Conservation (phyloP, 2,329 filamentous ascomycete genomes). For the Aspergillus oerlinghausenensis region DNA sequence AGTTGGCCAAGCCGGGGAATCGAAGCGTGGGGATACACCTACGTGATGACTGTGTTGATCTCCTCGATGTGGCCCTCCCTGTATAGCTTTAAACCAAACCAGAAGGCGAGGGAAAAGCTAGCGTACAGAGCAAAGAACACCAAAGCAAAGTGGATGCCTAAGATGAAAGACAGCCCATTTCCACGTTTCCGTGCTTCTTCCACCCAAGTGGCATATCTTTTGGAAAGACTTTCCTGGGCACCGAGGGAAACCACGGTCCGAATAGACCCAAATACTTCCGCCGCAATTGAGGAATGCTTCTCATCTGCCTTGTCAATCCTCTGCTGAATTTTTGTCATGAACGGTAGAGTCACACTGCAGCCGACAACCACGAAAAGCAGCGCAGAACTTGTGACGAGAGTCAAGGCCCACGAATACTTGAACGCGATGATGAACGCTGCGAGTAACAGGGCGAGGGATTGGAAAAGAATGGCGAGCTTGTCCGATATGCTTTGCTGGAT, state of each 20-base stretch:
- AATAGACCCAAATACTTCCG: constrained; percentile 40
- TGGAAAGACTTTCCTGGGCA: constrained; percentile 34
- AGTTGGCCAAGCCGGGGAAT: neutral
- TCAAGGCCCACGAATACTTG: constrained; percentile 49
- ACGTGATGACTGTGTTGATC: constrained; percentile 37
- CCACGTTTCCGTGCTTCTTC: constrained; percentile 33
- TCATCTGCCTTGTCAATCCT: constrained; percentile 35
- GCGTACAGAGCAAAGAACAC: constrained; percentile 35
- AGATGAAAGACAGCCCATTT: constrained; percentile 21
- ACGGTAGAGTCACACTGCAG: constrained; percentile 29
- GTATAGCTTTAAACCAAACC: constrained; percentile 35
- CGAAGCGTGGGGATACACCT: neutral
- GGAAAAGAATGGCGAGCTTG: constrained; percentile 43
- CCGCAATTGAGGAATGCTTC: constrained; percentile 35
- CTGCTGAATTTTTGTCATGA: constrained; percentile 30
- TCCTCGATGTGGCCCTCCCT: constrained; percentile 29
- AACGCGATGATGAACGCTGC: constrained; percentile 51
- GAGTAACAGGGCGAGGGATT: constrained; percentile 39
- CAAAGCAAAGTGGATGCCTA: constrained; percentile 30
- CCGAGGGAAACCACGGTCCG: constrained; percentile 44
- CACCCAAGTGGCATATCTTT: constrained; percentile 35
- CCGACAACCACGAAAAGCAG: constrained; percentile 40
- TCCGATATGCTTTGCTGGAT: constrained; percentile 54
- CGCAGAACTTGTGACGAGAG: constrained; percentile 45
- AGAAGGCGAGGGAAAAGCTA: constrained; percentile 35